A percentile compares a stretch with the other conserved stretches of the same genome.
phyloP scores from a whole-genome alignment of 176 grass and related monocot genomes.

The Elaeis guineensis region DNA sequence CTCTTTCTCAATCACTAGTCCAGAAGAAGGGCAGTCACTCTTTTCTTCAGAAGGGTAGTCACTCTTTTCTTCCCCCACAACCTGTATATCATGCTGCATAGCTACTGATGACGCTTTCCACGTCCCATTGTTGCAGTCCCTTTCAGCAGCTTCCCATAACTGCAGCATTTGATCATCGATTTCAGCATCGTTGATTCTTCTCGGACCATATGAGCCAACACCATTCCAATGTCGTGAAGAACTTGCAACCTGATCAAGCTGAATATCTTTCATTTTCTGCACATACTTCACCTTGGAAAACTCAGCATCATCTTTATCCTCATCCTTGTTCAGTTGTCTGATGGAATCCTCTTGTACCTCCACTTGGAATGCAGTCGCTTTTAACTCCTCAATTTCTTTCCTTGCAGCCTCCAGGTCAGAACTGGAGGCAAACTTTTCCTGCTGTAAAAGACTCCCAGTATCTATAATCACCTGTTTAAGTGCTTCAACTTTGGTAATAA shows the following conservation, averaged over 20 bases:
- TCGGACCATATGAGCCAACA: slow-evolving; percentile 28
- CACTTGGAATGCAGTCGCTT: slow-evolving; percentile 11
- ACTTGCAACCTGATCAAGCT: slow-evolving; percentile 8
- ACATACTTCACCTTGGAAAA: slow-evolving; percentile 21
- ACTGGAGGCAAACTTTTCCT: slow-evolving; percentile 30
- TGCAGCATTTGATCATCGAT: slow-evolving; percentile 79
- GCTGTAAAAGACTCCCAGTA: slow-evolving; percentile 28
- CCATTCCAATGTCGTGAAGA: slow-evolving; percentile 39
- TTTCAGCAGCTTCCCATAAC: slow-evolving; percentile 22
- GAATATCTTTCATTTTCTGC: slow-evolving; percentile 11
- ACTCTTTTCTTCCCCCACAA: slow-evolving; percentile 49
- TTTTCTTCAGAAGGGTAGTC: slow-evolving; percentile 57
- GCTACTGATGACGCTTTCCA: slow-evolving; percentile 36
- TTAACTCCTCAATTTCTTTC: slow-evolving; percentile 31
- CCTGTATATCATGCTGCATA: slow-evolving; percentile 40
- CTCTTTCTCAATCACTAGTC: slow-evolving; percentile 40
- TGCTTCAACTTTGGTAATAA: slow-evolving; percentile 57
- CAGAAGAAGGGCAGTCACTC: slow-evolving; percentile 56
- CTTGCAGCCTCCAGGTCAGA: slow-evolving; percentile 26
- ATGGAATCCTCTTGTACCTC: slow-evolving; percentile 33
- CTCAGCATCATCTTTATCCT: slow-evolving; percentile 16
- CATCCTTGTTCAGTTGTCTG: slow-evolving; percentile 1
- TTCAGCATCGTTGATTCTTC: slow-evolving; percentile 34
- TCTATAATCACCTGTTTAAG: slow-evolving; percentile 32
- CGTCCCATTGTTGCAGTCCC: not conserved